phyloP scores from a whole-genome alignment of 2,329 filamentous ascomycete genomes.

The Scolecobasidium constrictum region DNA sequence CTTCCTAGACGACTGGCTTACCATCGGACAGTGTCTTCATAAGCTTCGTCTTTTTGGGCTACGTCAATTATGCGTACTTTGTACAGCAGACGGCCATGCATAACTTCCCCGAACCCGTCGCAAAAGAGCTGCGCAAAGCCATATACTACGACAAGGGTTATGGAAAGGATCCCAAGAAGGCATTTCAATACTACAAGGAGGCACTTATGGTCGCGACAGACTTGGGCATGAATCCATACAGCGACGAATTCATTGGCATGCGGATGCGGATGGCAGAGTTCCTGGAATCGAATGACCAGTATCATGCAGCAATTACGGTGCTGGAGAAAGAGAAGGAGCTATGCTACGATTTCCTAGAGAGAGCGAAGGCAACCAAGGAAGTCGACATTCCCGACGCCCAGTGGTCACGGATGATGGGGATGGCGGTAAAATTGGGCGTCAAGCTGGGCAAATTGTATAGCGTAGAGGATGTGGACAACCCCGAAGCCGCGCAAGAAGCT shows the following conservation, averaged over 20 bases:
- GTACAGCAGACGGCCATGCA: constrained; percentile 34
- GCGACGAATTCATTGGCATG: constrained; percentile 82
- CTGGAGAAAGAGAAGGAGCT: constrained; percentile 67
- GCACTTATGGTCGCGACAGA: constrained; percentile 65
- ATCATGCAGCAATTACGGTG: constrained; percentile 60
- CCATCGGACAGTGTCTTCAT: constrained; percentile 26
- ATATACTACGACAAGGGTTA: constrained; percentile 74
- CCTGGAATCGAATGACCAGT: constrained; percentile 60
- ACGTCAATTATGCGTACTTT: constrained; percentile 35
- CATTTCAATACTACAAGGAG: constrained; percentile 72
- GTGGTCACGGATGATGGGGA: constrained; percentile 58
- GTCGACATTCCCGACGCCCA: constrained; percentile 31
- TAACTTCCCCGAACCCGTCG: constrained; percentile 57
- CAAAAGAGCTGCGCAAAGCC: constrained; percentile 68
- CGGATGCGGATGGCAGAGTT: constrained; percentile 71
- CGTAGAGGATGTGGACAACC: constrained; percentile 62
- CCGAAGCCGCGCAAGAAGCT: constrained; percentile 61
- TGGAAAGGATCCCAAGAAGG: constrained; percentile 54
- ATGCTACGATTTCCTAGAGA: constrained; percentile 33
- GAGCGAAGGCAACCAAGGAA: constrained; percentile 33
- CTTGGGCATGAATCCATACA: constrained; percentile 73
- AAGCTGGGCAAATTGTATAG: constrained; percentile 81
- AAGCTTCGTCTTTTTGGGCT: constrained; percentile 28
- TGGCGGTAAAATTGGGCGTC: constrained; percentile 63
- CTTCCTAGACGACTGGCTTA: too few relatives aligned